Base-by-base conservation (phyloP, 2,329 filamentous ascomycete species). In the Trichocomaceae sp. region DNA sequence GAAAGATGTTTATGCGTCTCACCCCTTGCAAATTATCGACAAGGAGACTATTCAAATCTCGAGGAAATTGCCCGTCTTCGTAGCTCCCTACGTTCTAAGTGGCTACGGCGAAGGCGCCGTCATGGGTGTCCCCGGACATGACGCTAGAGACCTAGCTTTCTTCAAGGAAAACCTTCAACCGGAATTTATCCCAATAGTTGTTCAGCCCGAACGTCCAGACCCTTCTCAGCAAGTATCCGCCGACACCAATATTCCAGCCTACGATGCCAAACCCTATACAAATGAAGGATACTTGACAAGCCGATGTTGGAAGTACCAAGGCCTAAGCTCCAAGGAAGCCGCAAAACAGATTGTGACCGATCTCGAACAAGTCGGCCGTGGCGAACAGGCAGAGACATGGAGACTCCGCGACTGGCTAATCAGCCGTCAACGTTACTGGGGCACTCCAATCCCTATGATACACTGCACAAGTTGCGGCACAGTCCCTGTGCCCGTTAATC, bases 341-440 rank as follows among this genome's bases (percentile, higher is more conserved):
- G 83, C 79, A 2, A 68, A 79, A 57, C 74, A 79, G 60, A 81
- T 95, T 50, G 71, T 90, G 17, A 66, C 73, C 22, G 68, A 69
- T 31, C 70, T 82, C 15, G 63, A 69, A 2, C 70, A 75, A 2
- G 79, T 81, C 5, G 72, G 76, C 1, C 74, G 83, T n/a, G 88
- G 83, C 9, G 77, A 82, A 55, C 68, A 75, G n/a, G 76, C 81
- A 8, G 83, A 88, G 57, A 87, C 83, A 58, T 95, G 89, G 88
- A 83, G 87, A 50, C 77, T 96, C 23, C 79, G 89, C 57, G 90
- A 96, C 71, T 96, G 90, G 90, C 76, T 96, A 54, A 86, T 96
- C 63, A 95, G 89, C 67, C 83, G 90, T n/a, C 90, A 96, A 70
- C 79, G 90, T 60, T 95, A 95, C 68, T 96, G 90, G 90, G 90